Evolutionary conservation across 495 filamentous ascomycete species (phyloP).

Genomic region (Venustampulla echinocandica): DNA sequence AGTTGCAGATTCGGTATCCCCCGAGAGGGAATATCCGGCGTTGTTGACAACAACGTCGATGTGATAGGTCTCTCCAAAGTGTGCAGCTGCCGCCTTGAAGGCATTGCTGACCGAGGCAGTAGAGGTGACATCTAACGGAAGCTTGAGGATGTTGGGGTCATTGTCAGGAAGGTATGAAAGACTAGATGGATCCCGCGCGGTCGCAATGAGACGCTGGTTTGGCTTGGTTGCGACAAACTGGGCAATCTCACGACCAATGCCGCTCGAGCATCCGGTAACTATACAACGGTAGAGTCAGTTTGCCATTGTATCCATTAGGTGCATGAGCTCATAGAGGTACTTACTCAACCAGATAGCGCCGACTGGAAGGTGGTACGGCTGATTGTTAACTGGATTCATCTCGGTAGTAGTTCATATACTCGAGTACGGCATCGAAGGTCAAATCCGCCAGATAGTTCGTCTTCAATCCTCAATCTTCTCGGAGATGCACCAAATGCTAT

Average conservation of each 20-base stretch:
- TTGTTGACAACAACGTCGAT: constrained; percentile 48
- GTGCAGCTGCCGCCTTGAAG: constrained; percentile 15
- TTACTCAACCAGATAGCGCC: constrained; percentile 45
- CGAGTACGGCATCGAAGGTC: too few relatives aligned
- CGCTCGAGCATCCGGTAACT: constrained; percentile 45
- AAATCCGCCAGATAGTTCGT: too few relatives aligned
- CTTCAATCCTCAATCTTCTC: too few relatives aligned
- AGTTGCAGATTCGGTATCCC: constrained; percentile 37
- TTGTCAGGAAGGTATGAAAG: constrained; percentile 24
- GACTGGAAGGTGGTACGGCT: constrained; percentile 35
- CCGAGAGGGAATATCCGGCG: constrained; percentile 39
- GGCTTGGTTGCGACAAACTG: constrained; percentile 16
- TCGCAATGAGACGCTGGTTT: constrained; percentile 29
- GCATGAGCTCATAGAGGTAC: constrained; percentile 7
- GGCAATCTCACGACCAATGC: constrained; percentile 39
- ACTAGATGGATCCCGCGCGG: constrained; percentile 27
- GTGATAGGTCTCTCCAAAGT: constrained; percentile 26
- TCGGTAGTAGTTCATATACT: too few relatives aligned
- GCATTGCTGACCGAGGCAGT: constrained; percentile 33
- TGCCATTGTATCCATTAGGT: background rate
- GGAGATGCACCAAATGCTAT: too few relatives aligned
- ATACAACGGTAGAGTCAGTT: background rate
- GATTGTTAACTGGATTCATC: constrained; percentile 28
- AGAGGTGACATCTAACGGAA: constrained; percentile 41
- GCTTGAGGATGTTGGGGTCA: constrained; percentile 30